Evolutionary conservation across 306 rosid genomes (phyloP).

Genomic region (Adenanthera pavonina): DNA sequence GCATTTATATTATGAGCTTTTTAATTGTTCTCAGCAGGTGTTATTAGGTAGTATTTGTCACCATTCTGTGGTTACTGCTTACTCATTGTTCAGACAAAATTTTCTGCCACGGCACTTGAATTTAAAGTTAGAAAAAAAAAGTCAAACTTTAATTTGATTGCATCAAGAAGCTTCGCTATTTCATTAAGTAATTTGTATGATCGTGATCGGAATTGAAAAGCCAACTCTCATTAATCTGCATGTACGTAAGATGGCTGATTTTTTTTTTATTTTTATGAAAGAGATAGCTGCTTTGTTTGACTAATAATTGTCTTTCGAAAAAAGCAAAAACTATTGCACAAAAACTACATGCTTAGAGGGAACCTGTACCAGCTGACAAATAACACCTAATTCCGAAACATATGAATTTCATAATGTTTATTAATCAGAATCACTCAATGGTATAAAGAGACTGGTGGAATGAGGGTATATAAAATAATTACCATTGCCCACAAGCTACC

Average conservation of each 20-base stretch:
- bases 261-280: no score
- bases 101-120: background rate
- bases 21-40: background rate
- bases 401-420: no score
- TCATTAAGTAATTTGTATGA: background rate
- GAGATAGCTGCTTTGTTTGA: background rate
- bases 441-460: no score
- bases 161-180: background rate
- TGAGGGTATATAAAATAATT: no score
- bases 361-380: no score
- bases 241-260: no score
- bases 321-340: no score
- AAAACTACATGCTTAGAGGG: no score
- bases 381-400: no score
- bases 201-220: background rate
- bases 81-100: background rate
- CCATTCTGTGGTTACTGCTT: background rate
- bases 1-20: background rate
- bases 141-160: background rate
- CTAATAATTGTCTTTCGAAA: background rate
- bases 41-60: background rate
- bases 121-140: background rate
- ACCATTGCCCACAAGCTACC: no score
- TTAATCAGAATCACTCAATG: no score
- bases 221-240: background rate